Evolutionary conservation across 805 yeast species (phyloP), one percentile per base, ranked within the genome.

Genomic region (Danielia oregonensis): DNA sequence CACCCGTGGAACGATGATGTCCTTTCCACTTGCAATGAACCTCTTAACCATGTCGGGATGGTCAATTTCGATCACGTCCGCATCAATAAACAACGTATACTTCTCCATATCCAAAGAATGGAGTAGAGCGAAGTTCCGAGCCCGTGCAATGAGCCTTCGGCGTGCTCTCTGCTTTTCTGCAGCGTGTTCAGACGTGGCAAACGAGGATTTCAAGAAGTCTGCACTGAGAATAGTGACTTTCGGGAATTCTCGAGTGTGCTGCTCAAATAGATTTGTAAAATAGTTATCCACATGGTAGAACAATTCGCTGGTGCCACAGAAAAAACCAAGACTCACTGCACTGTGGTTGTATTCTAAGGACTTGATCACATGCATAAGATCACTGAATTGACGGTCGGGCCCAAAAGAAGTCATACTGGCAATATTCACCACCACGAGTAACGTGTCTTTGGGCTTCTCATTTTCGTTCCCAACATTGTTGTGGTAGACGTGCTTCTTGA

Each of bases 1-100:
- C 5, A 65, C 46, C 22, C 70, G 38, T 3, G 71, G 71, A 6
- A 65, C 70, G 5, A 61, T 45, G 10, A 66, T 61, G 36, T 65
- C 70, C 22, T 49, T 48, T 3, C 37, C 45, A 3, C 65, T 50
- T 3, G 41, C 35, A 11, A 64, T 43, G 35, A 65, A 63, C 18
- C 48, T 44, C 10, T 34, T 19, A 4, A 59, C 28, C 49, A 59
- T 48, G 24, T 55, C 54, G 5, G 46, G 35, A 24, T 52, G 41
- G 6, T 52, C 48, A 26, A 63, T 47, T 21, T 40, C 36, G 12
- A 47, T 34, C 15, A 65, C 52, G 36, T 65, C 72, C 3, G 69
- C 53, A 39, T 66, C 72, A 17, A 66, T 35, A 36, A 61, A 65
- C 22, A 66, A 38, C 3, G 64, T 57, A 37, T 54, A 64, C 30